Evolutionary conservation across 192 early-diverging fungal genomes (phyloP).

Genomic region (Oehlia diaphana): DNA sequence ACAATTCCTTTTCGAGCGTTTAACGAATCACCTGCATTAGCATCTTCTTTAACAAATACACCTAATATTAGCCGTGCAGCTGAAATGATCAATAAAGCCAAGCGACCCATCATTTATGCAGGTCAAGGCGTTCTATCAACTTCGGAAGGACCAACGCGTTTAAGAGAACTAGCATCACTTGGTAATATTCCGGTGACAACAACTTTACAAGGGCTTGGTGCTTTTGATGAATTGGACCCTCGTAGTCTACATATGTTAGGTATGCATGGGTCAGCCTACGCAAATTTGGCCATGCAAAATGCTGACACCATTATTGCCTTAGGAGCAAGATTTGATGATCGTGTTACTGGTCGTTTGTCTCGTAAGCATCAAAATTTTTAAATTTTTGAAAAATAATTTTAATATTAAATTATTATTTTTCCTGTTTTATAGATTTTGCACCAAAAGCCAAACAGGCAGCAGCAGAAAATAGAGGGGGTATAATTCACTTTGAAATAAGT

Average conservation of each 20-base stretch:
- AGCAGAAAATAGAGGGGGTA: slow-evolving; percentile 85
- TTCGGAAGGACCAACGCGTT: slow-evolving; percentile 77
- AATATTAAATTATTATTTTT: slow-evolving; percentile 1
- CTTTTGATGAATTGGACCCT: slow-evolving; percentile 90
- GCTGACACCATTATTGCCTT: slow-evolving; percentile 94
- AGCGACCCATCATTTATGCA: slow-evolving; percentile 93
- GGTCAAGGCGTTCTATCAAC: slow-evolving; percentile 87
- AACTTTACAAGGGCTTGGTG: slow-evolving; percentile 90
- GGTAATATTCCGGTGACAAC: slow-evolving; percentile 97
- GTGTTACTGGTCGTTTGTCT: slow-evolving; percentile 82
- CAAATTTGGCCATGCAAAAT: slow-evolving; percentile 97
- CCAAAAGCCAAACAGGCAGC: slow-evolving; percentile 90
- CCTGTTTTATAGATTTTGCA: slow-evolving; percentile 68
- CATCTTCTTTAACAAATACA: slow-evolving; percentile 39
- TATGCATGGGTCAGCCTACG: slow-evolving; percentile 98
- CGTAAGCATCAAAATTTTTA: slow-evolving; percentile 45
- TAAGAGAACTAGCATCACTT: slow-evolving; percentile 81
- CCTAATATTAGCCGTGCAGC: slow-evolving; percentile 67
- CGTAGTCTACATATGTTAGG: slow-evolving; percentile 96
- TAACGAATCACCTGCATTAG: slow-evolving; percentile 40
- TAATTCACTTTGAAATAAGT: slow-evolving; percentile 99
- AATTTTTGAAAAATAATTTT: background rate
- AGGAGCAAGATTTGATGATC: slow-evolving; percentile 98
- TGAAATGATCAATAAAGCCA: slow-evolving; percentile 82
- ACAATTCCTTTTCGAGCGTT: slow-evolving; percentile 71